These are phyloP conservation scores for Alloteropsis semialata DNA, from an alignment of 176 grass and related monocot genomes.

Conservation along the genomic window DNA sequence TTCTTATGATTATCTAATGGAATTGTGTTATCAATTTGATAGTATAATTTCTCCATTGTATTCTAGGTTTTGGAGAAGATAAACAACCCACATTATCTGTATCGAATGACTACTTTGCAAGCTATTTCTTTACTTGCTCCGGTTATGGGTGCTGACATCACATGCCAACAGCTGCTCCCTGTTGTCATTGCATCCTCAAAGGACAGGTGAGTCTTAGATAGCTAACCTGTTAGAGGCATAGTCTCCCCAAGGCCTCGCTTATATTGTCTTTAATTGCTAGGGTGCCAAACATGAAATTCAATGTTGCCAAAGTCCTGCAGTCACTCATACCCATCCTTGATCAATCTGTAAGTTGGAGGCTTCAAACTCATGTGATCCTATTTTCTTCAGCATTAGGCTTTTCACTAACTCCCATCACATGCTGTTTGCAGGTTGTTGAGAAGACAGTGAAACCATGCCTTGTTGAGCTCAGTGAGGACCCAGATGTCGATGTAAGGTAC, in stretches of 20 bases:
- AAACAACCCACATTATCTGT: slow-evolving; percentile 89
- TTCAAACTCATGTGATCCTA: neutral
- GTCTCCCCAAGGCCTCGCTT: neutral
- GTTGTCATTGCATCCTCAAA: slow-evolving; percentile 82
- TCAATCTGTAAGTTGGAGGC: slow-evolving; percentile 59
- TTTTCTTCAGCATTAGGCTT: neutral
- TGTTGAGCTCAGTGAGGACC: slow-evolving; percentile 93
- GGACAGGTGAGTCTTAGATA: slow-evolving; percentile 58
- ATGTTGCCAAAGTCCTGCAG: slow-evolving; percentile 85
- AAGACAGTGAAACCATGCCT: slow-evolving; percentile 75
- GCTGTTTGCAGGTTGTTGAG: slow-evolving; percentile 58
- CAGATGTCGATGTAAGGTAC: slow-evolving; percentile 90
- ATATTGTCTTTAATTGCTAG: slow-evolving; percentile 31
- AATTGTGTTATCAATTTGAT: neutral
- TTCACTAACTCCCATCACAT: neutral
- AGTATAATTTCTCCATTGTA: slow-evolving; percentile 19
- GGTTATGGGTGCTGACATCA: slow-evolving; percentile 91
- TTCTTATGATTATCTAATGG: neutral
- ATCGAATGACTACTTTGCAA: slow-evolving; percentile 84
- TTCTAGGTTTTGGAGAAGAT: slow-evolving; percentile 85
- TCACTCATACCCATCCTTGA: slow-evolving; percentile 73
- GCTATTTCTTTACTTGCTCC: slow-evolving; percentile 78
- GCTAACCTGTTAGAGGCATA: no score
- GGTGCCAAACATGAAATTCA: slow-evolving; percentile 98
- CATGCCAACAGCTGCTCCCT: slow-evolving; percentile 74